Conservation (phyloP, 2,329 filamentous ascomycete genomes). For the Botrytis hyacinthi region DNA sequence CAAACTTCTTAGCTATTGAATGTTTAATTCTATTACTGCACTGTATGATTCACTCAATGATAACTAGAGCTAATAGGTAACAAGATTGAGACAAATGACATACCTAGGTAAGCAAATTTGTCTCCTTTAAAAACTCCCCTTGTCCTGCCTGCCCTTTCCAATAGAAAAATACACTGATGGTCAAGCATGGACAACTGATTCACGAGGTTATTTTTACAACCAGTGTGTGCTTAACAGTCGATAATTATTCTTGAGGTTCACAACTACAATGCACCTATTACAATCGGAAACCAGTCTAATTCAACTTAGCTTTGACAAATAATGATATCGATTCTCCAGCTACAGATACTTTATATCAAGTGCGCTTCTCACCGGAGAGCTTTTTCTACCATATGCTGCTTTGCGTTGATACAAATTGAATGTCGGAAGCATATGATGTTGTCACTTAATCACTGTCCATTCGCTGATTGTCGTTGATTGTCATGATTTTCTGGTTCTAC, state of each 20-base stretch:
- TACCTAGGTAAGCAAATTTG: too few species aligned
- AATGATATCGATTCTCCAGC: neutral
- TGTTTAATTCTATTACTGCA: neutral
- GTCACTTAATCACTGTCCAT: neutral
- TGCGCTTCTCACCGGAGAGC: neutral
- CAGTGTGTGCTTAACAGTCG: too few species aligned
- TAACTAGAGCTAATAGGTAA: neutral
- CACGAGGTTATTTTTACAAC: neutral
- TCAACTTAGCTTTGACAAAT: neutral
- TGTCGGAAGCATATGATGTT: neutral
- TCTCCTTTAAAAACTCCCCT: neutral
- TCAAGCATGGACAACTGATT: neutral
- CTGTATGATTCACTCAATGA: neutral
- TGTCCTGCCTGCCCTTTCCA: neutral
- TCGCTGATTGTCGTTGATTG: neutral
- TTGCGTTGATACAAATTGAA: neutral
- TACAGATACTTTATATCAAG: neutral
- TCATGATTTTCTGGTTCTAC: neutral
- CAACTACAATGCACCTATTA: neutral
- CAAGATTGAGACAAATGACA: too few species aligned
- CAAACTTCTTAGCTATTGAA: too few species aligned
- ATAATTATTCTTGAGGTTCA: too few species aligned
- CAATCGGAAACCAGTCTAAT: neutral
- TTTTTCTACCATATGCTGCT: neutral
- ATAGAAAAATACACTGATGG: neutral